Evolutionary conservation across 805 yeast species (phyloP).

Genomic region (Metschnikowia koreensis): DNA sequence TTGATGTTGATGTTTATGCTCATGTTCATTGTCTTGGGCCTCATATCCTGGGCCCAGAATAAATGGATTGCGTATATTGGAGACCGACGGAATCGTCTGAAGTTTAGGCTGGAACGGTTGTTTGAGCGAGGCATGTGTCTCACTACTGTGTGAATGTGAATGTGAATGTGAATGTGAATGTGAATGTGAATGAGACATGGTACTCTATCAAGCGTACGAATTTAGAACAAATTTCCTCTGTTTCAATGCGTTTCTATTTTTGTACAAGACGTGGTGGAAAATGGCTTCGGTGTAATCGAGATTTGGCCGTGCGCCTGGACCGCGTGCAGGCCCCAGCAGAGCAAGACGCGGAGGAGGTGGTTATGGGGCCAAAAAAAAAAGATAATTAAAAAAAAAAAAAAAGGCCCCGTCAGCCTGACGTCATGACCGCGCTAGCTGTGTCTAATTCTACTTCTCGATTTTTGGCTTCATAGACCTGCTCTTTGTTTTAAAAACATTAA

Average conservation of each 20-base stretch:
- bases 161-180: not conserved
- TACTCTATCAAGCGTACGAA: not conserved
- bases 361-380: no score
- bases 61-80: conserved; percentile 5
- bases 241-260: not conserved
- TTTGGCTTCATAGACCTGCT: no score
- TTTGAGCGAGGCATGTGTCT: conserved; percentile 3
- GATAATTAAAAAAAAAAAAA: no score
- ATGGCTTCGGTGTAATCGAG: not conserved
- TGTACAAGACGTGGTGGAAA: not conserved
- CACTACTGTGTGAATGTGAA: not conserved
- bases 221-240: not conserved
- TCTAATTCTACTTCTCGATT: no score
- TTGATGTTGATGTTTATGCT: not conserved
- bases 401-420: no score
- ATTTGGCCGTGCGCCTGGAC: no score
- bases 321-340: no score
- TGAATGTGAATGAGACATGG: not conserved
- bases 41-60: conserved; percentile 1
- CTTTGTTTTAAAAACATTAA: no score
- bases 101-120: conserved; percentile 14
- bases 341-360: no score
- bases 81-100: conserved; percentile 13
- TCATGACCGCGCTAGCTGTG: no score
- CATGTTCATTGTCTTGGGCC: not conserved